Evolutionary conservation across 495 filamentous ascomycete genomes (phyloP).

Genomic region (Poronia punctata): DNA sequence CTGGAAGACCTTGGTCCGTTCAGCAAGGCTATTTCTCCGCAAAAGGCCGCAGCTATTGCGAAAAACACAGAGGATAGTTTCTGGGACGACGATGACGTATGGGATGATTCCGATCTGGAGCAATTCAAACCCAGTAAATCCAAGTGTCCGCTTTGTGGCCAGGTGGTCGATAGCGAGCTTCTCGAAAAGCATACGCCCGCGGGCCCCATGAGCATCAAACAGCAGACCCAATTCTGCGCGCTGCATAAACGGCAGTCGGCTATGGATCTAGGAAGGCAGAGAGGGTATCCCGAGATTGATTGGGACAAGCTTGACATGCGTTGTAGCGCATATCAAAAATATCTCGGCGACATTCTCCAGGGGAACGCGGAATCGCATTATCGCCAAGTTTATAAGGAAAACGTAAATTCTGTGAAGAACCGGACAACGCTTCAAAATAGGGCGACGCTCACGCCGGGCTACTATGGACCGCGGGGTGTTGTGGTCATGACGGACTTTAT

Average conservation of each 20-base stretch:
- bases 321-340: conserved; percentile 46
- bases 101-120: conserved; percentile 16
- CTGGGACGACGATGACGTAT: conserved; percentile 16
- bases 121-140: conserved; percentile 4
- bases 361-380: conserved; percentile 54
- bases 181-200: conserved; percentile 40
- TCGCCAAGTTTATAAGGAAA: conserved; percentile 50
- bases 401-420: conserved; percentile 52
- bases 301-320: conserved; percentile 65
- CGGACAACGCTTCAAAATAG: conserved; percentile 52
- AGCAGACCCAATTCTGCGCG: conserved; percentile 64
- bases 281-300: conserved; percentile 70
- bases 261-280: conserved; percentile 50
- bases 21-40: too few relatives aligned
- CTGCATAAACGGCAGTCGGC: conserved; percentile 58
- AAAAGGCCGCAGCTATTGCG: too few relatives aligned
- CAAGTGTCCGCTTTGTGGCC: conserved; percentile 63
- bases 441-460: conserved; percentile 56
- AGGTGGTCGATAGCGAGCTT: conserved; percentile 47
- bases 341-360: conserved; percentile 53
- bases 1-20: conserved; percentile 17
- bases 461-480: conserved; percentile 79
- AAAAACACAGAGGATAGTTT: too few relatives aligned
- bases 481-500: conserved; percentile 58
- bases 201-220: conserved; percentile 50